A percentile compares a stretch with the other conserved stretches of the same genome.
Evolutionary conservation across 2,329 filamentous ascomycete species (phyloP).

Genomic region (Phyllosticta ampelicida): DNA sequence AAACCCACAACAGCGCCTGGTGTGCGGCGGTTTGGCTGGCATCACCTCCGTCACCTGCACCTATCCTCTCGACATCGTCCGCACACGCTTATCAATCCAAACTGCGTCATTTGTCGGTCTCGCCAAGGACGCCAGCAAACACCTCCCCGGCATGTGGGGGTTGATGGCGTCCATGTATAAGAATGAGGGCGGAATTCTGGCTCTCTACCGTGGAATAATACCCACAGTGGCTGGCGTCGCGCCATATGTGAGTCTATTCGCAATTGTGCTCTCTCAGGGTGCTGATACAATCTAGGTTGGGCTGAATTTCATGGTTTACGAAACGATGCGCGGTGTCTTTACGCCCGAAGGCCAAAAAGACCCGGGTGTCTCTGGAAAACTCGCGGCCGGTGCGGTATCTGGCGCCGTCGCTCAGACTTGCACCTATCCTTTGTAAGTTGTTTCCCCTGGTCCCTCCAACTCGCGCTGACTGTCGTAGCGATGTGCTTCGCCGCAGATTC

Average conservation of each 20-base stretch:
- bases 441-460: background rate
- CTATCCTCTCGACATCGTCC: constrained; percentile 95
- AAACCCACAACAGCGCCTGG: constrained; percentile 59
- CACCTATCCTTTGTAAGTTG: constrained; percentile 87
- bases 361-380: constrained; percentile 66
- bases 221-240: constrained; percentile 93
- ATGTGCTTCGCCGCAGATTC: constrained; percentile 85
- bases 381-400: constrained; percentile 85
- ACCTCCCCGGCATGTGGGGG: constrained; percentile 84
- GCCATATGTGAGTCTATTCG: constrained; percentile 53
- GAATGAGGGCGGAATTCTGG: constrained; percentile 72
- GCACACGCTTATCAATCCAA: constrained; percentile 90
- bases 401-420: constrained; percentile 93
- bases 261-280: constrained; percentile 31
- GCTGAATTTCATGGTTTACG: constrained; percentile 98
- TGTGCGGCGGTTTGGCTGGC: constrained; percentile 86
- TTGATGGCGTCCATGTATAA: constrained; percentile 79
- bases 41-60: constrained; percentile 93
- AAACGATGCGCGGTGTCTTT: constrained; percentile 70
- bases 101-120: constrained; percentile 87
- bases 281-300: constrained; percentile 53
- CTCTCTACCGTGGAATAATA: constrained; percentile 88
- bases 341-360: constrained; percentile 83
- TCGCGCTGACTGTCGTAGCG: constrained; percentile 41
- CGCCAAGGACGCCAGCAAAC: constrained; percentile 30